These are phyloP conservation scores for Pyrenopolyporus hunteri DNA, from an alignment of 495 filamentous ascomycete genomes.

Conservation along the genomic window DNA sequence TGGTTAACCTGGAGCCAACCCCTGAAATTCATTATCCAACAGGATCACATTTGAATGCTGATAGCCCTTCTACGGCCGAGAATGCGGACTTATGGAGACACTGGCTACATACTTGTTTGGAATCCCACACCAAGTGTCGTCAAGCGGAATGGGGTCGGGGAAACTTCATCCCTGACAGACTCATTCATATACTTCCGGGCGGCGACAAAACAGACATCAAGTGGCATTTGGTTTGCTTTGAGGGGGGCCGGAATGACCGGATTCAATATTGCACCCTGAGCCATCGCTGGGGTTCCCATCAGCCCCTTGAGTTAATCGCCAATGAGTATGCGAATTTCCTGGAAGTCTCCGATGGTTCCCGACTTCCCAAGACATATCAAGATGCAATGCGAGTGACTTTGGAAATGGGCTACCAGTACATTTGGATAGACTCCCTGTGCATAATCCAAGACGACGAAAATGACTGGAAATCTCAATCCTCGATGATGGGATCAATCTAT, in stretches of 20 bases:
- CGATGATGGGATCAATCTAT: not conserved
- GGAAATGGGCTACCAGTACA: not conserved
- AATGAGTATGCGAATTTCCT: not conserved
- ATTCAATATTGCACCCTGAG: not conserved
- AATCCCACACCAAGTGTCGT: not conserved
- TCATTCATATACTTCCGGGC: not conserved
- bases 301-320: not conserved
- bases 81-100: not conserved
- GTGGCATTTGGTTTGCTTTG: not conserved
- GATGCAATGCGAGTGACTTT: not conserved
- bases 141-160: not conserved
- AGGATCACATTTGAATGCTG: too few relatives aligned
- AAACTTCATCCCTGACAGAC: not conserved
- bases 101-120: not conserved
- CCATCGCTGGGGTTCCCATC: not conserved
- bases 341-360: not conserved
- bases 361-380: not conserved
- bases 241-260: not conserved
- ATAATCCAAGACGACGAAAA: constrained; percentile 43
- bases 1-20: too few relatives aligned
- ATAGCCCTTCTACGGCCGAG: not conserved
- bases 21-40: too few relatives aligned
- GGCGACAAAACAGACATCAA: not conserved
- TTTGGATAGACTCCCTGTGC: constrained; percentile 48
- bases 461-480: not conserved